These are phyloP conservation scores for Chloranthus sessilifolius DNA, from an alignment of 164 flowering plant species.

Conservation along the genomic window DNA sequence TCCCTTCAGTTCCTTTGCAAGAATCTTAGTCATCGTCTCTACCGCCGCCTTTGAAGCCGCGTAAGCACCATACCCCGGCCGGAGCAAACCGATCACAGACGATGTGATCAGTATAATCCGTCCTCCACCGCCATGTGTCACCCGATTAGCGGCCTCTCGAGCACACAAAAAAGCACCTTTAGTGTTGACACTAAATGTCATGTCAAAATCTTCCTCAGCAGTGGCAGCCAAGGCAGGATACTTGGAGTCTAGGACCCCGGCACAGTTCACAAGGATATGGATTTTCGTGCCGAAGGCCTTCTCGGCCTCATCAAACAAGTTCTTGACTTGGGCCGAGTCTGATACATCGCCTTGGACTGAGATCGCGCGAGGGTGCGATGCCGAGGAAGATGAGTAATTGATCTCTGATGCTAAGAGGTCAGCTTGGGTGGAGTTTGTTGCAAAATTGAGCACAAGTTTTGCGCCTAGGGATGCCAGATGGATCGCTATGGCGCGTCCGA, in stretches of 20 bases:
- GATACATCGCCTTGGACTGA: constrained; percentile 45
- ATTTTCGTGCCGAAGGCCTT: constrained; percentile 24
- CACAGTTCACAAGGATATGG: constrained; percentile 55
- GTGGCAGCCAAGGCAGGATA: constrained; percentile 37
- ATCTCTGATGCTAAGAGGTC: constrained; percentile 21
- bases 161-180: constrained; percentile 48
- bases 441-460: constrained; percentile 34
- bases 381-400: constrained; percentile 16
- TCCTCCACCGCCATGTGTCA: constrained; percentile 50
- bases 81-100: constrained; percentile 29
- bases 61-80: constrained; percentile 41
- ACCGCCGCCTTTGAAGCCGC: constrained; percentile 61
- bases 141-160: constrained; percentile 46
- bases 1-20: constrained; percentile 63
- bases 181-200: constrained; percentile 36
- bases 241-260: constrained; percentile 43
- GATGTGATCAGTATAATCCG: constrained; percentile 42
- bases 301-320: constrained; percentile 52
- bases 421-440: constrained; percentile 25
- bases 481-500: background rate
- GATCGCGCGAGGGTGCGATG: constrained; percentile 32
- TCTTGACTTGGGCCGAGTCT: constrained; percentile 38
- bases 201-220: constrained; percentile 40
- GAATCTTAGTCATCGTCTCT: constrained; percentile 52
- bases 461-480: constrained; percentile 45